A percentile compares a stretch with the other conserved stretches of the same genome.
Conservation (phyloP, 2,329 filamentous ascomycete species). For the Ciborinia camelliae region DNA sequence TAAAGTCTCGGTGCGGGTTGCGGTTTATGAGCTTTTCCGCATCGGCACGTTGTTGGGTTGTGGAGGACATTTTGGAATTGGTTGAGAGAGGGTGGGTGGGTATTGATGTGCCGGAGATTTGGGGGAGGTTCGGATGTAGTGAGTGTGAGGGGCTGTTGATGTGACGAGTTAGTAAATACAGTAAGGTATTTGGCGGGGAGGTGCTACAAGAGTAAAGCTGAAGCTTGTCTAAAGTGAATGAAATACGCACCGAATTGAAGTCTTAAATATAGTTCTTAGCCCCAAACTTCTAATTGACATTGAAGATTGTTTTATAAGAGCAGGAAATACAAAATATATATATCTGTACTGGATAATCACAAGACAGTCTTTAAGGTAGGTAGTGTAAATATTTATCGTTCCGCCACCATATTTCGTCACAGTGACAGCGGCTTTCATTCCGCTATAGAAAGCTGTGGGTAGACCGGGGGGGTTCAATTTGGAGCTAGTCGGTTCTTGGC, state of each 20-base stretch:
- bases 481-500: background rate
- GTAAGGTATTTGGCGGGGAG: background rate
- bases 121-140: background rate
- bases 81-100: conserved; percentile 6
- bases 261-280: background rate
- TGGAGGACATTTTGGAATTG: conserved; percentile 24
- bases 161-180: background rate
- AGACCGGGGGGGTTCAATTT: background rate
- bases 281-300: background rate
- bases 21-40: conserved; percentile 45
- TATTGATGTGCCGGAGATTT: background rate
- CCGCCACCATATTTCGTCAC: conserved; percentile 2
- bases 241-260: background rate
- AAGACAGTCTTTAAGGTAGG: background rate
- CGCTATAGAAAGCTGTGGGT: background rate
- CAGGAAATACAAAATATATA: background rate
- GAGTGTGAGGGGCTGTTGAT: conserved; percentile 1
- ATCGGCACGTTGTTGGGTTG: conserved; percentile 23
- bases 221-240: background rate
- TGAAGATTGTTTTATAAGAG: background rate
- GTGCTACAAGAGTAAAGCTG: background rate
- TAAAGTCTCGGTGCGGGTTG: conserved; percentile 74
- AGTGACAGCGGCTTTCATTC: conserved; percentile 10
- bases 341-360: background rate
- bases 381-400: too few relatives aligned